Base-by-base conservation (phyloP, 2,329 filamentous ascomycete species). In the Verticillium nubilum region DNA sequence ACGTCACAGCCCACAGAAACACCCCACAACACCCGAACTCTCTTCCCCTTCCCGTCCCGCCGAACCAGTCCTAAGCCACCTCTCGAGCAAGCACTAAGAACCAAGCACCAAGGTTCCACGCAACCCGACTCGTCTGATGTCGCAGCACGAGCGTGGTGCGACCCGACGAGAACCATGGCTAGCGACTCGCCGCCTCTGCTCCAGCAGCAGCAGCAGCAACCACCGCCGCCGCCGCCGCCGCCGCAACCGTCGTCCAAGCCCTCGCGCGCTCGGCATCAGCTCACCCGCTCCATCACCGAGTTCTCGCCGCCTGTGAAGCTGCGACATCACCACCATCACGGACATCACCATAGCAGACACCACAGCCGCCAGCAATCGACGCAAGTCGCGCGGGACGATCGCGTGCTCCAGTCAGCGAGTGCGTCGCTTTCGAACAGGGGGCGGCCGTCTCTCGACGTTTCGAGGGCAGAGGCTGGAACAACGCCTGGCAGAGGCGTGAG, bases 231-330 rank as follows among this genome's bases (percentile, higher is more conserved):
- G 42, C n/a, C 15, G 35, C 35, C 7, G 17, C 35, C 17, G 19
- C 31, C 54, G 33, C 23, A 33, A 29, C 19, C 33, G 54, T n/a
- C 35, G 35, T 31, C 52, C 52, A 28, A 31, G 28, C 54, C 27
- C 10, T 26, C 27, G 17, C 54, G 65, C 68, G 65, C 67, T 70
- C 78, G 78, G 60, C 83, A 84, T 65, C 81, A 83, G 65, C 74
- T 85, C 61, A 80, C 77, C 61, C 79, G 82, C 33, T 86, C 85
- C 54, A 77, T 85, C 60, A 80, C 79, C 52, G 83, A 85, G 63
- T 66, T 84, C 57, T 75, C 81, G 26, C 77, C 79, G 35, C 80
- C 82, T 25, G 72, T 76, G 61, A 76, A 72, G 60, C 71, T 75
- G 63, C 54, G 25, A 69, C 76, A 78, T 61, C 72, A 74, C 58